Percentiles rank a stretch among this genome's conserved stretches.
Evolutionary conservation across 148 eudicot species (phyloP).

Genomic region (Nyssa sinensis): DNA sequence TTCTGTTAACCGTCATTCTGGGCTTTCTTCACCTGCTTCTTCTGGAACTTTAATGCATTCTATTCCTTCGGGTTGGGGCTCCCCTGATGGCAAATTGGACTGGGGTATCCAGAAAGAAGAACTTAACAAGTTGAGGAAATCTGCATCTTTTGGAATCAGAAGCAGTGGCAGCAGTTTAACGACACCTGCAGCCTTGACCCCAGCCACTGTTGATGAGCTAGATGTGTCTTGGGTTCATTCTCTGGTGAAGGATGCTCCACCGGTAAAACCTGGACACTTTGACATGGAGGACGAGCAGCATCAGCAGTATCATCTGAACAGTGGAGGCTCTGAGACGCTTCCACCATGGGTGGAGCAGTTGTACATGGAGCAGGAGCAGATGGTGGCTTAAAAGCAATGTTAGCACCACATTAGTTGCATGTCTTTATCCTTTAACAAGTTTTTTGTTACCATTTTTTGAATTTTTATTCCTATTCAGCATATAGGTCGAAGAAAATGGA

Average conservation of each 20-base stretch:
- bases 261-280: slow-evolving; percentile 27
- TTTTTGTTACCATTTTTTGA: slow-evolving; percentile 21
- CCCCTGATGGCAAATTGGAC: slow-evolving; percentile 73
- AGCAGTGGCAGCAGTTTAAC: slow-evolving; percentile 27
- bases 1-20: slow-evolving; percentile 31
- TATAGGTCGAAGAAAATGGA: slow-evolving; percentile 14
- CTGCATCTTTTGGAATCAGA: slow-evolving; percentile 78
- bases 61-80: slow-evolving; percentile 69
- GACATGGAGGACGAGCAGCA: slow-evolving; percentile 33
- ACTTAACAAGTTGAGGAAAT: slow-evolving; percentile 73
- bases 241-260: slow-evolving; percentile 46
- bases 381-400: slow-evolving; percentile 46
- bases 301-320: slow-evolving; percentile 33
- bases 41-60: slow-evolving; percentile 24
- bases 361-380: slow-evolving; percentile 77
- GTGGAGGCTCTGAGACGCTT: slow-evolving; percentile 43
- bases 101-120: slow-evolving; percentile 91
- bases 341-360: slow-evolving; percentile 74
- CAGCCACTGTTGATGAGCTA: slow-evolving; percentile 25
- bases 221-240: slow-evolving; percentile 64
- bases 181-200: slow-evolving; percentile 15
- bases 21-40: slow-evolving; percentile 33
- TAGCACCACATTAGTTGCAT: neutral
- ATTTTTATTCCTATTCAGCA: slow-evolving; percentile 11
- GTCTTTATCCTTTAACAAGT: neutral